Conservation (phyloP, 352 stramenopile species). For the Elongisporangium prolatum region DNA sequence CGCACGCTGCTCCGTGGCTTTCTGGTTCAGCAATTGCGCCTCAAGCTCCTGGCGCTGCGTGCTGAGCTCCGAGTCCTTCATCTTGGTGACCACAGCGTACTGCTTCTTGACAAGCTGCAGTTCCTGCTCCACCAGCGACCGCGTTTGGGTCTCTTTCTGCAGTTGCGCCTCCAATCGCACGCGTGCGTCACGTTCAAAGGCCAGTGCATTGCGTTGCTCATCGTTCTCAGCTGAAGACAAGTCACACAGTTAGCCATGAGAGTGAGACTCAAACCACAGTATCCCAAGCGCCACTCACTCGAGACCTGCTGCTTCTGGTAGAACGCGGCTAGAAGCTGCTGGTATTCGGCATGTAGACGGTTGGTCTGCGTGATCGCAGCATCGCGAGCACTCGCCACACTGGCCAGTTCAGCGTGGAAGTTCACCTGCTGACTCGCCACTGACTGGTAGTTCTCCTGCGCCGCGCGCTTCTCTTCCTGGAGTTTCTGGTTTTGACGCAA, state of each 20-base stretch:
- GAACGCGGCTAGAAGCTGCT: constrained; percentile 64
- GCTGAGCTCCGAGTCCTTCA: constrained; percentile 52
- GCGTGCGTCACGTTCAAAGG: constrained; percentile 59
- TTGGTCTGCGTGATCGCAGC: constrained; percentile 69
- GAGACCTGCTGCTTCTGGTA: constrained; percentile 70
- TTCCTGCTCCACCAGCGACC: constrained; percentile 61
- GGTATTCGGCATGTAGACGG: constrained; percentile 67
- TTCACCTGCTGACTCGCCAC: constrained; percentile 48
- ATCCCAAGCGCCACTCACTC: too few relatives aligned
- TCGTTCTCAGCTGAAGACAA: constrained; percentile 30
- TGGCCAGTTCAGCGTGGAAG: constrained; percentile 44
- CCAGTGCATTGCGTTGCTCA: constrained; percentile 48
- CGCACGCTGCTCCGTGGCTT: constrained; percentile 27
- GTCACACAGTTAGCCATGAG: constrained; percentile 1
- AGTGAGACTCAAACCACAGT: constrained; percentile 1
- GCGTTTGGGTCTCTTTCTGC: constrained; percentile 48
- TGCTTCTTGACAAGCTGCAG: constrained; percentile 72
- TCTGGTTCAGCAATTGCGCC: constrained; percentile 27
- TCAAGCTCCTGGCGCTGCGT: constrained; percentile 38
- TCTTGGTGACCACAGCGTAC: constrained; percentile 50
- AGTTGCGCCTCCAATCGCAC: constrained; percentile 55
- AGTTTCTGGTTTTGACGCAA: constrained; percentile 54
- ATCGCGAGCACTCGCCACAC: constrained; percentile 53
- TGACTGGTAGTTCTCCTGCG: constrained; percentile 62
- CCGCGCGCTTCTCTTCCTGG: constrained; percentile 55